Evolutionary conservation across 1,284 basidiomycete genomes (phyloP).

Genomic region (Cryptococcus jaspeensis): DNA sequence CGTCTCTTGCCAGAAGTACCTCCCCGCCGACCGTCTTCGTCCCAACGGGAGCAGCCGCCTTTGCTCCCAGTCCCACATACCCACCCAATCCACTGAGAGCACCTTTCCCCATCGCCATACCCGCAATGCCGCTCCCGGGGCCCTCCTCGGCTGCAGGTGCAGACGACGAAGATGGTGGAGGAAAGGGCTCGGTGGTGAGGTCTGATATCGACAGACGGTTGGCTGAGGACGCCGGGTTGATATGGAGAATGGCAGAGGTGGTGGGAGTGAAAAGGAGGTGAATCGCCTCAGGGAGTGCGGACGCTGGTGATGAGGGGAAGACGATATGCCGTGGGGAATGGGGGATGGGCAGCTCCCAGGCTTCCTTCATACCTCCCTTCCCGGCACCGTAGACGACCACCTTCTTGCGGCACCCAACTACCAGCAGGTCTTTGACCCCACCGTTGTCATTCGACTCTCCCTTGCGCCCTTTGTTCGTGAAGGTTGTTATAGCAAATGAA

Average conservation of each 20-base stretch:
- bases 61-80: conserved; percentile 81
- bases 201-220: conserved; percentile 63
- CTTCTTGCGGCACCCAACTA: conserved; percentile 82
- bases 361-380: conserved; percentile 28
- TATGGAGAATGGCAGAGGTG: conserved; percentile 64
- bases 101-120: conserved; percentile 23
- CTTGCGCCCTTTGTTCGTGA: conserved; percentile 18
- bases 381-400: conserved; percentile 64
- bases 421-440: conserved; percentile 56
- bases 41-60: conserved; percentile 65
- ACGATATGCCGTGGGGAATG: conserved; percentile 69
- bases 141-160: background rate
- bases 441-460: conserved; percentile 12
- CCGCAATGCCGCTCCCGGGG: background rate
- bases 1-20: conserved; percentile 73
- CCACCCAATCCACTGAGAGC: conserved; percentile 77
- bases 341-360: conserved; percentile 6
- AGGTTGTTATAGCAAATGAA: conserved; percentile 63
- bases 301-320: conserved; percentile 37
- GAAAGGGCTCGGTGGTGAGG: conserved; percentile 70
- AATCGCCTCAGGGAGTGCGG: conserved; percentile 43
- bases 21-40: conserved; percentile 64
- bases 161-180: conserved; percentile 55
- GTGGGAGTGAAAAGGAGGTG: conserved; percentile 69
- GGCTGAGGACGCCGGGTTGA: conserved; percentile 57